A percentile compares a stretch with the other conserved stretches of the same genome.
phyloP scores from a whole-genome alignment of 1,284 basidiomycete genomes.

The Tylopilus orsonianus region DNA sequence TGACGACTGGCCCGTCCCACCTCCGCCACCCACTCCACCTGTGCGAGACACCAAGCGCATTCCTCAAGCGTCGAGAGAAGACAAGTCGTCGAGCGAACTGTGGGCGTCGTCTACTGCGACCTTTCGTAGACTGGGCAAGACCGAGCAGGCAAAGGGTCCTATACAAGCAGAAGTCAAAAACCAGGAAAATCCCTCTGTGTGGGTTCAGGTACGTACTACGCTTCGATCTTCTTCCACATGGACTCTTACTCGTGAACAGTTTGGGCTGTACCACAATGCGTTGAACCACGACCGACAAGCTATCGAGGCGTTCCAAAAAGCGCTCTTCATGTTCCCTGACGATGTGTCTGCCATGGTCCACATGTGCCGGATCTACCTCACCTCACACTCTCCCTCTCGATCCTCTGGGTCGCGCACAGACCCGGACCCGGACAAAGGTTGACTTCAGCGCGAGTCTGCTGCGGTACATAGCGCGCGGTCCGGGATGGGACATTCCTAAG shows the following conservation, averaged over 20 bases:
- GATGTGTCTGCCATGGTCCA: conserved; percentile 77
- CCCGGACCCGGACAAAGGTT: conserved; percentile 51
- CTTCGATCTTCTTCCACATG: not conserved
- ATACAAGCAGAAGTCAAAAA: conserved; percentile 93
- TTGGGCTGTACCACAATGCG: conserved; percentile 74
- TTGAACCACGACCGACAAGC: conserved; percentile 60
- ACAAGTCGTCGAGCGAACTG: conserved; percentile 76
- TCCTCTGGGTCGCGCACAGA: conserved; percentile 21
- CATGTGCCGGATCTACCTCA: conserved; percentile 72
- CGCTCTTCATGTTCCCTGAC: conserved; percentile 75
- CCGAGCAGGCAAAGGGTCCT: conserved; percentile 86
- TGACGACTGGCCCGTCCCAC: conserved; percentile 41
- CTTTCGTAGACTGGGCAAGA: conserved; percentile 86
- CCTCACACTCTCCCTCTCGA: conserved; percentile 29
- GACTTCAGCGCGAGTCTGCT: conserved; percentile 74
- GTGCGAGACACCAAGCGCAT: conserved; percentile 36
- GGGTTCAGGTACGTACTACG: conserved; percentile 76
- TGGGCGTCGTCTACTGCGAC: conserved; percentile 96
- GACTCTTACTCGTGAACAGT: conserved; percentile 39
- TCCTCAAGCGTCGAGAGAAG: conserved; percentile 58
- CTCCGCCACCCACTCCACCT: conserved; percentile 33
- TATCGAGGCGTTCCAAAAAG: conserved; percentile 78
- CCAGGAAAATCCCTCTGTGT: conserved; percentile 85
- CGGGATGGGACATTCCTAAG: conserved; percentile 87
- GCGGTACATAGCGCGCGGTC: conserved; percentile 56